Evolutionary conservation across 129 eudicot genomes (phyloP).

Genomic region (Mikania micrantha): DNA sequence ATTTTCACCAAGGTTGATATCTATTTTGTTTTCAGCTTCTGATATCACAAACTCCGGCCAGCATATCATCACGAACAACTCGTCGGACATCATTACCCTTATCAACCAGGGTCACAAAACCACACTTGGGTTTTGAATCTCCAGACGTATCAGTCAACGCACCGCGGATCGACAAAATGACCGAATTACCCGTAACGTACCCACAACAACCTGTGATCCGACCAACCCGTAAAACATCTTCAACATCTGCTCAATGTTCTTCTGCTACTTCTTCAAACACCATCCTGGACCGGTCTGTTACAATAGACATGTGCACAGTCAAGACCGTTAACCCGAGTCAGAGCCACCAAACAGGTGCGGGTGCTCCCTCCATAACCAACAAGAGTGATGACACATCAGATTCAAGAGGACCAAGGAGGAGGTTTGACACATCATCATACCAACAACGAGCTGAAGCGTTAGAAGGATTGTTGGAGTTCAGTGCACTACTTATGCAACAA

Average conservation of each 20-base stretch:
- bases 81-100: constrained; percentile 79
- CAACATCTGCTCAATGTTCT: constrained; percentile 66
- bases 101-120: constrained; percentile 13
- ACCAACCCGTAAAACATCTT: constrained; percentile 35
- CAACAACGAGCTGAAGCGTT: constrained; percentile 93
- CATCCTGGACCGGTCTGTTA: constrained; percentile 44
- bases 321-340: constrained; percentile 29
- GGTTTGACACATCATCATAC: constrained; percentile 70
- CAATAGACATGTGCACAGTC: constrained; percentile 76
- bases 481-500: constrained; percentile 83
- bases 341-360: constrained; percentile 14
- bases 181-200: constrained; percentile 50
- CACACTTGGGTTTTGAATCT: constrained; percentile 40
- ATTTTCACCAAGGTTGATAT: neutral
- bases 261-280: constrained; percentile 34
- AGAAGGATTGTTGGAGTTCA: constrained; percentile 92
- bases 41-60: constrained; percentile 42
- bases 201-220: constrained; percentile 35
- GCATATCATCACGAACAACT: constrained; percentile 34
- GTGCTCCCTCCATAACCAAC: constrained; percentile 18
- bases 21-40: constrained; percentile 49
- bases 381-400: constrained; percentile 27
- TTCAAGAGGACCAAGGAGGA: constrained; percentile 40
- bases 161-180: constrained; percentile 86
- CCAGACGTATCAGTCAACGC: constrained; percentile 87